Evolutionary conservation across 257 asterid genomes (phyloP).

Genomic region (Nicotiana undulata): DNA sequence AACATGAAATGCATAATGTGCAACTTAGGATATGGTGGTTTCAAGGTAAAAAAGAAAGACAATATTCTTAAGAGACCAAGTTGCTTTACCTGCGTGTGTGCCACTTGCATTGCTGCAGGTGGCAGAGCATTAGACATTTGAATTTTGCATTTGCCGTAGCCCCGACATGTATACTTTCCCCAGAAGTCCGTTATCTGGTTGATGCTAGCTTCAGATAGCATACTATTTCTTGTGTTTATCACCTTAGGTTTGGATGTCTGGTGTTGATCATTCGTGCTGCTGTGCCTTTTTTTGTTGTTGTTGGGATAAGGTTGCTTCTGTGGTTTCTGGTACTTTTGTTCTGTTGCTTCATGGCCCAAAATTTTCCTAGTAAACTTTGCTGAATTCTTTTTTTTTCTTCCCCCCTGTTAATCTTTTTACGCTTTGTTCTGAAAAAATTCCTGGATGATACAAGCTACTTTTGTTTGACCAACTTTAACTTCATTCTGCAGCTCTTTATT

Average conservation of each 20-base stretch:
- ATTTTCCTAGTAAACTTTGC: not conserved
- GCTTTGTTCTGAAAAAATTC: not conserved
- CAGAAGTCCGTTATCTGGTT: not conserved
- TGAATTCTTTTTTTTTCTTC: not conserved
- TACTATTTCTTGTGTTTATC: not conserved
- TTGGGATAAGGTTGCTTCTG: not conserved
- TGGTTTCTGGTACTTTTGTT: not conserved
- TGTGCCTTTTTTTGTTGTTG: not conserved
- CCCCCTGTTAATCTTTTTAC: not conserved
- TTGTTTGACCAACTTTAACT: not conserved
- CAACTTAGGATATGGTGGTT: not conserved
- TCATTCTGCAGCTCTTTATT: constrained; percentile 59
- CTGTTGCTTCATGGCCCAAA: not conserved
- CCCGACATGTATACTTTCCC: too few relatives aligned
- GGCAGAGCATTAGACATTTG: not conserved
- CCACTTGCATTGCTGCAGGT: not conserved
- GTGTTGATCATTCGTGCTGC: not conserved
- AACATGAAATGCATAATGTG: not conserved
- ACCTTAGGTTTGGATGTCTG: not conserved
- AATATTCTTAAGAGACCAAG: not conserved
- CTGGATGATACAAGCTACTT: not conserved
- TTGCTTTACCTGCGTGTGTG: not conserved
- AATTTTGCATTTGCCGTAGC: not conserved
- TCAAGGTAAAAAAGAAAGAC: not conserved
- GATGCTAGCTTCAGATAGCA: not conserved